Evolutionary conservation across 148 eudicot species (phyloP), one percentile per base, ranked within the genome.

Genomic region (Drosera capensis): DNA sequence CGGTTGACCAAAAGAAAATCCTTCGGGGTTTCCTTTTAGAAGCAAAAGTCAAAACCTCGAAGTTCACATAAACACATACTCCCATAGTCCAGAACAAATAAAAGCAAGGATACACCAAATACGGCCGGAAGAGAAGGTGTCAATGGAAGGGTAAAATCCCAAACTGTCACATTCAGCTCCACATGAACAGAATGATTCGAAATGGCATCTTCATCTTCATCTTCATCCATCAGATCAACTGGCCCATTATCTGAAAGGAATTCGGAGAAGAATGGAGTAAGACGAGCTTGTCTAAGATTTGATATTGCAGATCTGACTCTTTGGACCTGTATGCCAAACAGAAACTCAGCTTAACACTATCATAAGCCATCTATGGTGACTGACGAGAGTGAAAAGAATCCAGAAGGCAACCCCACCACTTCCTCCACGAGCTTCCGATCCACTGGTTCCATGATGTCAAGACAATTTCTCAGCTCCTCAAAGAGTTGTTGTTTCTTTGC

Each of bases 121-220:
- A 84, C 99, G 50, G 99, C 99, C 36, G 99, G 99, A 65, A 90
- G 80, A 19, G 95, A 90, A 58, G 99, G 99, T 16, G 99, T 84
- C 17, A 46, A 64, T 15, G 99, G 99, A 47, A 90, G 87, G 25
- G 74, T 71, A 26, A 80, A 90, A 55, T 90, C 95, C 99, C 99
- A 90, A 23, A 90, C 85, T 34, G 95, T 84, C 75, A 90, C 55
- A 59, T 61, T 67, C 49, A 90, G 41, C 71, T 90, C 85, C 63
- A 90, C 54, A 17, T 75, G 73, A 51, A 84, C 62, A 23, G 95
- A 80, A 39, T 53, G 76, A 62, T 47, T 71, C 24, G 78, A 74
- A 43, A 69, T 56, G 53, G 76, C 71, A 74, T 84, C 93, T 68
- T n/a, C n/a, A n/a, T n/a, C n/a, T n/a, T n/a, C n/a, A n/a, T n/a